phyloP scores from a whole-genome alignment of 2,329 filamentous ascomycete species.

The Scorias spongiosa region DNA sequence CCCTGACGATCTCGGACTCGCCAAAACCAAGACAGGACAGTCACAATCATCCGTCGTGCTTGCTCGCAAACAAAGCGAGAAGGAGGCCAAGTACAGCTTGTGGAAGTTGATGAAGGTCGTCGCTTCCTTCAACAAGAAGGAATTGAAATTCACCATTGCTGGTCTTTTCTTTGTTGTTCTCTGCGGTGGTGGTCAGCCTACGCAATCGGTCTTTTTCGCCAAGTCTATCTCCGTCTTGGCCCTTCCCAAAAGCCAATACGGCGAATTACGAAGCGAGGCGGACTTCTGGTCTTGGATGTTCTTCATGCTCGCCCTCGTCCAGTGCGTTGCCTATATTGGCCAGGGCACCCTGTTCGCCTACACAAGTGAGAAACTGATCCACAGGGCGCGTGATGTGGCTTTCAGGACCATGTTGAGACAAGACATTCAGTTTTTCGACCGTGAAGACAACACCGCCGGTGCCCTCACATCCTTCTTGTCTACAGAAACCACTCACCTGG shows the following conservation, averaged over 20 bases:
- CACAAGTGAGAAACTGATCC: slow-evolving; percentile 74
- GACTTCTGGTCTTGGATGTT: slow-evolving; percentile 87
- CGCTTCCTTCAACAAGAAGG: slow-evolving; percentile 59
- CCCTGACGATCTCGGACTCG: slow-evolving; percentile 47
- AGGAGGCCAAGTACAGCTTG: slow-evolving; percentile 47
- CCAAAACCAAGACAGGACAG: slow-evolving; percentile 35
- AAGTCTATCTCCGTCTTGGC: slow-evolving; percentile 68
- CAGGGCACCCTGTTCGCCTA: slow-evolving; percentile 67
- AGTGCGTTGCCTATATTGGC: slow-evolving; percentile 50
- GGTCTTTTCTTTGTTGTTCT: slow-evolving; percentile 62
- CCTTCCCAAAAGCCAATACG: slow-evolving; percentile 36
- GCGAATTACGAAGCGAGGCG: slow-evolving; percentile 49
- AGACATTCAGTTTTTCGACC: slow-evolving; percentile 84
- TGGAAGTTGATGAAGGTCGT: slow-evolving; percentile 69
- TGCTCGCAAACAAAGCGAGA: slow-evolving; percentile 37
- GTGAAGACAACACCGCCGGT: slow-evolving; percentile 75
- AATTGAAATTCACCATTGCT: slow-evolving; percentile 55
- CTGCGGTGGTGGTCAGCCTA: slow-evolving; percentile 67
- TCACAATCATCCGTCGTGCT: slow-evolving; percentile 57
- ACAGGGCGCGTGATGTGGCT: slow-evolving; percentile 64
- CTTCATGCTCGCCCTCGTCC: slow-evolving; percentile 62
- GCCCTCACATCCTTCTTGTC: slow-evolving; percentile 78
- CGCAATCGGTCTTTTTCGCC: slow-evolving; percentile 67
- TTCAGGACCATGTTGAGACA: slow-evolving; percentile 84
- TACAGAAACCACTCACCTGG: slow-evolving; percentile 76